Evolutionary conservation across 257 asterid species (phyloP).

Genomic region (Solanum sparsipilum): DNA sequence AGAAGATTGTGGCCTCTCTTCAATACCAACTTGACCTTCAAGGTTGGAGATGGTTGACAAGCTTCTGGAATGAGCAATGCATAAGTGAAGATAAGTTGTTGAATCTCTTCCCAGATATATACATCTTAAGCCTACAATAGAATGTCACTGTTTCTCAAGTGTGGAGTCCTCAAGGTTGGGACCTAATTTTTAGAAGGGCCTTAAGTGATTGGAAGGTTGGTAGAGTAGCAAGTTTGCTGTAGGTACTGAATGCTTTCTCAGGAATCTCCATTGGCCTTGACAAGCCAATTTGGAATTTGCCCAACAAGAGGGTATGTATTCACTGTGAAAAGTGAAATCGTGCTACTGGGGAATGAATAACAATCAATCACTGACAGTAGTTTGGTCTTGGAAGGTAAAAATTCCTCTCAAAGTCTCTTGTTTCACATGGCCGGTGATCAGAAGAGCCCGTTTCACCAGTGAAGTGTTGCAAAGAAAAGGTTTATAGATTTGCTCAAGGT

Average conservation of each 20-base stretch:
- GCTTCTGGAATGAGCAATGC: neutral
- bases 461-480: neutral
- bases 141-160: neutral
- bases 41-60: neutral
- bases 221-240: neutral
- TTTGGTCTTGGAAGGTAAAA: neutral
- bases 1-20: neutral
- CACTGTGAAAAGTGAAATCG: neutral
- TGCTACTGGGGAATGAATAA: neutral
- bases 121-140: neutral
- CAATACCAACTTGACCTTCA: neutral
- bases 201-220: neutral
- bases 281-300: neutral
- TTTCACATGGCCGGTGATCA: neutral
- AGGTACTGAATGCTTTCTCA: neutral
- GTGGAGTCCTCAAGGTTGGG: neutral
- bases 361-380: neutral
- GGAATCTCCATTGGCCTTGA: neutral
- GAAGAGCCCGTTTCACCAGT: neutral
- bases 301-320: neutral
- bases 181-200: neutral
- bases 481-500: neutral
- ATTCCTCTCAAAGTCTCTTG: neutral
- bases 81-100: neutral
- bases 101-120: neutral